phyloP scores from a whole-genome alignment of 2,329 filamentous ascomycete genomes.

The Talaromyces sp. region DNA sequence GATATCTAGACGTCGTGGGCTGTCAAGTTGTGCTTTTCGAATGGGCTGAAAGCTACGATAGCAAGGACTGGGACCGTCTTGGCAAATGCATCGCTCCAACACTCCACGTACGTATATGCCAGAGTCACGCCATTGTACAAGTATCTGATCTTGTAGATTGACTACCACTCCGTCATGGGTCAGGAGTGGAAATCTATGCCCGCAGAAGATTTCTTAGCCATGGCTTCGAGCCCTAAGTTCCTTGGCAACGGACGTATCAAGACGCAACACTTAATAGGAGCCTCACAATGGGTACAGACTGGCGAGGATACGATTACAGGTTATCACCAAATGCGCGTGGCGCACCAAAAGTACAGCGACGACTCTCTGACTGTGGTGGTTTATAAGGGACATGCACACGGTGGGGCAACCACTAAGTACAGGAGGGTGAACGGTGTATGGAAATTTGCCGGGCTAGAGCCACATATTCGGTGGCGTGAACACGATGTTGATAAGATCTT shows the following conservation, averaged over 20 bases:
- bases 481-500: not conserved
- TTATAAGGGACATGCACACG: constrained; percentile 4
- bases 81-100: constrained; percentile 2
- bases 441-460: constrained; percentile 4
- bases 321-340: constrained; percentile 44
- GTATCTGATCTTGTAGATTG: not conserved
- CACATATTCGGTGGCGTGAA: not conserved
- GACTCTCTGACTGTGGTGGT: not conserved
- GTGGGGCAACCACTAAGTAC: not conserved
- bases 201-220: constrained; percentile 9
- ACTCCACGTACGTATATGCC: not conserved
- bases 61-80: constrained; percentile 17
- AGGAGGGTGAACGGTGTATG: not conserved
- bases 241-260: constrained; percentile 20
- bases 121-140: no score
- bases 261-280: constrained; percentile 24
- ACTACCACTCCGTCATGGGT: not conserved
- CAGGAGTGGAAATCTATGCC: constrained; percentile 17
- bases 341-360: constrained; percentile 23
- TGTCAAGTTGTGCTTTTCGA: constrained; percentile 8
- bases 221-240: constrained; percentile 15
- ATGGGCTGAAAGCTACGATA: constrained; percentile 16
- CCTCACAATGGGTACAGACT: constrained; percentile 24
- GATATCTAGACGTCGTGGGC: not conserved
- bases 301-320: constrained; percentile 27